Percentiles rank a stretch among this genome's conserved stretches.
These are phyloP conservation scores for Boletus reticuloceps DNA, from an alignment of 768 basidiomycete species.

Conservation along the genomic window DNA sequence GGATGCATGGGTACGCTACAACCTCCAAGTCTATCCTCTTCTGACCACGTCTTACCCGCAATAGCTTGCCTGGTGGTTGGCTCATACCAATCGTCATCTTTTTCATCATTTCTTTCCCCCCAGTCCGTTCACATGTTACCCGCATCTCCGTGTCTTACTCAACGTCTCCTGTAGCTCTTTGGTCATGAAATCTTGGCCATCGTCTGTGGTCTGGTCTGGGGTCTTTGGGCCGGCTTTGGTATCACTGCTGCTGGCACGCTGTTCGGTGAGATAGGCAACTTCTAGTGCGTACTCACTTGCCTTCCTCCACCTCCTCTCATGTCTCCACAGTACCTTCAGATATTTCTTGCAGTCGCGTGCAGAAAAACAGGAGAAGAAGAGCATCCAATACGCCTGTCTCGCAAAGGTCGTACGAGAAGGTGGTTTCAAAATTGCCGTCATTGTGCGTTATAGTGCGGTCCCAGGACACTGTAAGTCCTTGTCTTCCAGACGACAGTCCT, in stretches of 20 bases:
- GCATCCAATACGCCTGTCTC: conserved; percentile 58
- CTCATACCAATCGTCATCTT: conserved; percentile 77
- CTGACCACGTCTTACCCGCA: background rate
- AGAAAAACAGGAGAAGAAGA: conserved; percentile 64
- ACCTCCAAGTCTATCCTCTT: background rate
- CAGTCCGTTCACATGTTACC: conserved; percentile 40
- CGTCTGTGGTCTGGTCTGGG: conserved; percentile 89
- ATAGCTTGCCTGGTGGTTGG: conserved; percentile 60
- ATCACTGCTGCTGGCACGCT: conserved; percentile 85
- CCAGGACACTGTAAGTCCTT: conserved; percentile 74
- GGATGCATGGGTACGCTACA: conserved; percentile 40
- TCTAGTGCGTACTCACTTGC: conserved; percentile 55
- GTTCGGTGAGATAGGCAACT: conserved; percentile 84
- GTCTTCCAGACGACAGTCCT: background rate
- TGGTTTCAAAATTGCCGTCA: conserved; percentile 80
- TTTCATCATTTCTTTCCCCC: conserved; percentile 86
- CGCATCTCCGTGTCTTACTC: background rate
- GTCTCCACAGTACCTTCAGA: conserved; percentile 65
- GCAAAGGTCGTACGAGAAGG: conserved; percentile 78
- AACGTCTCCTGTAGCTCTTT: conserved; percentile 54
- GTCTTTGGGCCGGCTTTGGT: conserved; percentile 80
- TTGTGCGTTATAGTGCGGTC: conserved; percentile 77
- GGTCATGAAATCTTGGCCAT: conserved; percentile 92
- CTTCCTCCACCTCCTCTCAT: conserved; percentile 9
- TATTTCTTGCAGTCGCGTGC: conserved; percentile 74